Percentiles rank a stretch among this genome's conserved stretches.
phyloP scores from a whole-genome alignment of 1,139 yeast genomes.

The Casaregolazyma lundiana region DNA sequence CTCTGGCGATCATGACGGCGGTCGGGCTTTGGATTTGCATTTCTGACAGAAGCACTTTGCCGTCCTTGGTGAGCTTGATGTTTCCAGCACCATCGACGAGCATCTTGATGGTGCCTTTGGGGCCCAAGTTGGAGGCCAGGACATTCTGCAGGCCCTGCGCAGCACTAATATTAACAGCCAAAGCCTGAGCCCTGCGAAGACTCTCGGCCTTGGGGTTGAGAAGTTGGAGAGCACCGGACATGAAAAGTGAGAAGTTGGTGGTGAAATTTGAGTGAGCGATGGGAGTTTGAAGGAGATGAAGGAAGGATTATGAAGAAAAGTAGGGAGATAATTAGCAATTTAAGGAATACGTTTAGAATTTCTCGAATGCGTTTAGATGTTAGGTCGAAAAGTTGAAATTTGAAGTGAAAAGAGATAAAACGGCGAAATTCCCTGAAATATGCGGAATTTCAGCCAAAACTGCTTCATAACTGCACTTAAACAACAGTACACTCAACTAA shows the following conservation, averaged over 20 bases:
- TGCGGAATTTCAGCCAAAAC: too few relatives aligned
- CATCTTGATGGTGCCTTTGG: slow-evolving; percentile 95
- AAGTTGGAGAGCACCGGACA: slow-evolving; percentile 58
- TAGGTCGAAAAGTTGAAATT: too few relatives aligned
- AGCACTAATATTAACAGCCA: slow-evolving; percentile 90
- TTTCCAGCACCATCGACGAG: slow-evolving; percentile 96
- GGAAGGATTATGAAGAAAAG: background rate
- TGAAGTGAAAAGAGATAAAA: too few relatives aligned
- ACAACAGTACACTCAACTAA: too few relatives aligned
- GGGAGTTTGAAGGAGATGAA: background rate
- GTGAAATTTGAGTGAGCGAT: background rate
- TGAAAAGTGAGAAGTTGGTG: background rate
- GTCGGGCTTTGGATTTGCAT: slow-evolving; percentile 99
- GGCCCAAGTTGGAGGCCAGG: slow-evolving; percentile 86
- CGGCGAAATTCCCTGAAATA: too few relatives aligned
- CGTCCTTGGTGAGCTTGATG: slow-evolving; percentile 94
- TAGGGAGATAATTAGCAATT: background rate
- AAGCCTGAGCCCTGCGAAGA: slow-evolving; percentile 86
- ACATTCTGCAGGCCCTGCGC: slow-evolving; percentile 97
- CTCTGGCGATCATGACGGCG: slow-evolving; percentile 95
- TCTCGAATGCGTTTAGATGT: too few relatives aligned
- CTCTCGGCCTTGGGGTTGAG: slow-evolving; percentile 97
- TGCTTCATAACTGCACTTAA: too few relatives aligned
- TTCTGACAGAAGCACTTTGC: slow-evolving; percentile 86
- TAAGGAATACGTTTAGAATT: background rate